Evolutionary conservation across 441 rosid genomes (phyloP), one percentile per base, ranked within the genome.

Genomic region (Hypseocharis bilobata): DNA sequence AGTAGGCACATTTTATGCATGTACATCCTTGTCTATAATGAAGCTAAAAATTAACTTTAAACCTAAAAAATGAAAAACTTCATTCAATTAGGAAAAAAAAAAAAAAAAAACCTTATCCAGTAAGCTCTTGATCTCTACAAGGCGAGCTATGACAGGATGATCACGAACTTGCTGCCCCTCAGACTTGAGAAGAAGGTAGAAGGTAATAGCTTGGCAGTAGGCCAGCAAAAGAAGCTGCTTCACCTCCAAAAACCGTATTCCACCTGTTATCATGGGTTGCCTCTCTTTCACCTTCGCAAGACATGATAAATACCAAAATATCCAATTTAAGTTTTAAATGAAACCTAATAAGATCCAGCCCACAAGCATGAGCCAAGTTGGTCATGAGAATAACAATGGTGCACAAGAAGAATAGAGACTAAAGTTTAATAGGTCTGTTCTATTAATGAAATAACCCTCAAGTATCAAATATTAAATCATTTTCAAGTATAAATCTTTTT

Each of bases 151-250:
- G 59, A 90, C 85, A 8, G 96, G 96, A 77, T 90, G 98, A 68
- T 91, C 95, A 75, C 83, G 84, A 68, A 88, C 85, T 32, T 88
- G 78, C 65, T 81, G 88, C 67, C 95, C 98, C 76, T 90, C 93
- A 34, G 95, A 85, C 78, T 90, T 93, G 70, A 90, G 91, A 70
- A 92, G 92, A 68, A 89, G 84, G 83, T 88, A 90, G 79, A 88
- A 88, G n/a, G 90, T 75, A 71, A 88, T 88, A 47, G 91, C 83
- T 77, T 90, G 96, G 63, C 92, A 87, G 58, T 88, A 90, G 10
- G 88, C 65, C 72, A 87, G 77, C 72, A 93, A 81, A 72, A 90
- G 87, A 76, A 72, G 77, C 76, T 90, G 91, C 80, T 87, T 84
- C 71, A 83, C 84, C 81, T 90, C 96, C 80, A 88, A 67, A 72